Conservation (phyloP, 768 basidiomycete genomes). For the Holtermannia corniformis region DNA sequence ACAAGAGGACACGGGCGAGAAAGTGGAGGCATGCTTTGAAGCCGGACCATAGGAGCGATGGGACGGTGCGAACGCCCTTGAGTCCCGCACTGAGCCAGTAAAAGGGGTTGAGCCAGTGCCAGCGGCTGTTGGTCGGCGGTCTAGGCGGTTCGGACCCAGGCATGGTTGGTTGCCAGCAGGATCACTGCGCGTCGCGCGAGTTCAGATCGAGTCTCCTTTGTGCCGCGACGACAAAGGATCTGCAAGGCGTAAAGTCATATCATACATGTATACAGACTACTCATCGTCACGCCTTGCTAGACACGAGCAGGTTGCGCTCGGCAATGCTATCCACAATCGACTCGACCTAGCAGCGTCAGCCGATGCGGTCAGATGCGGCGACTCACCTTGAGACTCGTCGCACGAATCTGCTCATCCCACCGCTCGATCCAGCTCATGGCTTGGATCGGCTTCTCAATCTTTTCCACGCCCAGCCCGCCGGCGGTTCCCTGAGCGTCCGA, state of each 20-base stretch:
- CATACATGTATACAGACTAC: too few species aligned
- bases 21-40: neutral
- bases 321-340: slow-evolving; percentile 10
- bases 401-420: slow-evolving; percentile 90
- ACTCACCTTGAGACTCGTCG: slow-evolving; percentile 74
- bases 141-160: too few species aligned
- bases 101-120: neutral
- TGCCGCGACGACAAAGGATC: too few species aligned
- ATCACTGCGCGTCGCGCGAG: too few species aligned
- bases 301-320: too few species aligned
- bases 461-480: slow-evolving; percentile 78
- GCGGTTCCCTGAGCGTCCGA: slow-evolving; percentile 90
- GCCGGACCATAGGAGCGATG: neutral
- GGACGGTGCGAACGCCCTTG: neutral
- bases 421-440: slow-evolving; percentile 78
- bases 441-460: slow-evolving; percentile 69
- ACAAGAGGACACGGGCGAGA: neutral
- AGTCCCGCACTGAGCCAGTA: neutral
- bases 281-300: too few species aligned
- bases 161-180: too few species aligned
- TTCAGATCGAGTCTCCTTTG: too few species aligned
- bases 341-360: slow-evolving; percentile 10
- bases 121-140: too few species aligned
- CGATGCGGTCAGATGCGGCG: neutral
- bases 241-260: too few species aligned